Evolutionary conservation across 768 basidiomycete genomes (phyloP).

Genomic region (Lactarius sanguifluus): DNA sequence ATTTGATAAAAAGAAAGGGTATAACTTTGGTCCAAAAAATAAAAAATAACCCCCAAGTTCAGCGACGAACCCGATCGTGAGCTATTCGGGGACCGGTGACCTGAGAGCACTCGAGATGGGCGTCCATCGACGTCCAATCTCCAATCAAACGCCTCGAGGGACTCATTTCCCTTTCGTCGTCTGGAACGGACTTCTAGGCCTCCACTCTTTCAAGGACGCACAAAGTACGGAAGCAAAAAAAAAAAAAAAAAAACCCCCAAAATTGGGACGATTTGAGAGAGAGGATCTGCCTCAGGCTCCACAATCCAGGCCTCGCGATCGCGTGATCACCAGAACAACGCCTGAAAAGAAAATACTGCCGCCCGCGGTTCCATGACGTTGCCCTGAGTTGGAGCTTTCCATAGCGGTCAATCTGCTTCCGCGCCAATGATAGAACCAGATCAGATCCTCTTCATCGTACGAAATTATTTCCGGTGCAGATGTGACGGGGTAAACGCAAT

Average conservation of each 20-base stretch:
- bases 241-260: background rate
- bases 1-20: background rate
- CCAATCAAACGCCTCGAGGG: constrained; percentile 1
- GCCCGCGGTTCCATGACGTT: background rate
- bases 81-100: background rate
- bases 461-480: background rate
- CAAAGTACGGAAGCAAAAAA: background rate
- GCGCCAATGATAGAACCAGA: background rate
- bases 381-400: background rate
- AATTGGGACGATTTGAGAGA: background rate
- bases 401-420: constrained; percentile 3
- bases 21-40: background rate
- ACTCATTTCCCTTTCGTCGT: background rate
- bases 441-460: background rate
- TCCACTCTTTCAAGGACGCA: background rate
- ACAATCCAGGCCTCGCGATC: background rate
- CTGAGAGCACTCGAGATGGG: background rate
- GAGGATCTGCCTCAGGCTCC: background rate
- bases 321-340: background rate
- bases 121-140: background rate
- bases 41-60: constrained; percentile 5
- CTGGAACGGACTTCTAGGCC: background rate
- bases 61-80: constrained; percentile 13
- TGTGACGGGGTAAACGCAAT: background rate
- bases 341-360: background rate